Percentiles rank a stretch among this genome's conserved stretches.
phyloP scores from a whole-genome alignment of 164 flowering plant species.

The Umbilicus rupestris region DNA sequence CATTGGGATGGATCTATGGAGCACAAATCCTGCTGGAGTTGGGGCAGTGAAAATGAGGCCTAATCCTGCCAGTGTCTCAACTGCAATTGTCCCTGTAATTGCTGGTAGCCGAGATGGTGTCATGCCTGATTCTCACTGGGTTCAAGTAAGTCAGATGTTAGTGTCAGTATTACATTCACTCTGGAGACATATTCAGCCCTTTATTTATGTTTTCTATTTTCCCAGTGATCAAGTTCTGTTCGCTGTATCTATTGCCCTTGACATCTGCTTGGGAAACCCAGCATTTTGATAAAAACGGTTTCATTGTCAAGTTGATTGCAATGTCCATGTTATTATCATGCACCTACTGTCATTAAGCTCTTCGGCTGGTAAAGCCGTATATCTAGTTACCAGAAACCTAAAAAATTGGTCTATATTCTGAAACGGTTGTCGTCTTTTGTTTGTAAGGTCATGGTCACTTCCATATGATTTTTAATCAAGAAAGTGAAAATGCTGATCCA shows the following conservation, averaged over 20 bases:
- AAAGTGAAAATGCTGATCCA: too few species aligned
- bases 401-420: too few species aligned
- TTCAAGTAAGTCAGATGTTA: constrained; percentile 31
- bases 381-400: too few species aligned
- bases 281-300: too few species aligned
- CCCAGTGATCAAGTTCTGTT: background rate
- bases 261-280: background rate
- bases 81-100: constrained; percentile 27
- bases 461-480: too few species aligned
- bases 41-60: constrained; percentile 47
- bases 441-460: too few species aligned
- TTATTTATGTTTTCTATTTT: background rate
- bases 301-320: too few species aligned
- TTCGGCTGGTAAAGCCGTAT: too few species aligned
- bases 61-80: constrained; percentile 34
- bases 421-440: too few species aligned
- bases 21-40: constrained; percentile 31
- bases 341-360: too few species aligned
- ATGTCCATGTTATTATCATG: too few species aligned
- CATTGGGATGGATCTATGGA: constrained; percentile 87
- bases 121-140: constrained; percentile 46
- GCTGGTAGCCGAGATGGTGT: constrained; percentile 35
- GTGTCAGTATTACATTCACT: background rate
- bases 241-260: background rate
- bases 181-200: background rate